Evolutionary conservation across 768 basidiomycete species (phyloP).

Genomic region (Paxillus ammoniavirescens): DNA sequence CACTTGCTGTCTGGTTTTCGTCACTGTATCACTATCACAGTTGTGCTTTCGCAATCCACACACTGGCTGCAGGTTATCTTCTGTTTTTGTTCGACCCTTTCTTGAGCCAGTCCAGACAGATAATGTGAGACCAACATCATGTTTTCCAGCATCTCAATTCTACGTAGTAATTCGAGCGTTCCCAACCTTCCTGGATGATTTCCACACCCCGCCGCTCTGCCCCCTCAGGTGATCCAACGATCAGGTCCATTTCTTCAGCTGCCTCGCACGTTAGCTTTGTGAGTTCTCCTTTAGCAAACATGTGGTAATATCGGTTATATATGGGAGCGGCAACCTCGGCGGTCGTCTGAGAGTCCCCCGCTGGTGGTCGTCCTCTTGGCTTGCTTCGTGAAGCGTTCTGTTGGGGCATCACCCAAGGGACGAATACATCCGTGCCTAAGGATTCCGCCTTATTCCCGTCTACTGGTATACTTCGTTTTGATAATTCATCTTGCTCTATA

Average conservation of each 20-base stretch:
- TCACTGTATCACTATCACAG: slow-evolving; percentile 29
- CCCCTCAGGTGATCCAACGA: slow-evolving; percentile 40
- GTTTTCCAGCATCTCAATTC: slow-evolving; percentile 65
- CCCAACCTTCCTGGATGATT: slow-evolving; percentile 77
- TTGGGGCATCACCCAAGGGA: slow-evolving; percentile 77
- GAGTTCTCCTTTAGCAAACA: slow-evolving; percentile 87
- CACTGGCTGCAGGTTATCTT: slow-evolving; percentile 10
- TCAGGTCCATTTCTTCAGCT: slow-evolving; percentile 53
- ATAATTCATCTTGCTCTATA: slow-evolving; percentile 84
- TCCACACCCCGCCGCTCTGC: slow-evolving; percentile 48
- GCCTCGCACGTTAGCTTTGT: slow-evolving; percentile 58
- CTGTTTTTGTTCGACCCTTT: slow-evolving; percentile 1
- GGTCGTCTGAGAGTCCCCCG: slow-evolving; percentile 4
- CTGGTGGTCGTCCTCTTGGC: slow-evolving; percentile 8
- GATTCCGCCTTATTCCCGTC: slow-evolving; percentile 5
- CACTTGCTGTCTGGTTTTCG: slow-evolving; percentile 31
- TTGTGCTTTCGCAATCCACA: slow-evolving; percentile 22
- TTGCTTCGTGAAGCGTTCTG: slow-evolving; percentile 24
- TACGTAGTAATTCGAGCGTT: slow-evolving; percentile 85
- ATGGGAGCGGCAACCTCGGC: slow-evolving; percentile 36
- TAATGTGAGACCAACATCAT: slow-evolving; percentile 19
- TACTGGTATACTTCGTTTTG: slow-evolving; percentile 65
- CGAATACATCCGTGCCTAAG: slow-evolving; percentile 77
- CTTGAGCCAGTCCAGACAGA: slow-evolving; percentile 4
- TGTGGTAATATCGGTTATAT: slow-evolving; percentile 93